Base-by-base conservation (phyloP, 805 yeast genomes). In the Wickerhamiella shivajii region DNA sequence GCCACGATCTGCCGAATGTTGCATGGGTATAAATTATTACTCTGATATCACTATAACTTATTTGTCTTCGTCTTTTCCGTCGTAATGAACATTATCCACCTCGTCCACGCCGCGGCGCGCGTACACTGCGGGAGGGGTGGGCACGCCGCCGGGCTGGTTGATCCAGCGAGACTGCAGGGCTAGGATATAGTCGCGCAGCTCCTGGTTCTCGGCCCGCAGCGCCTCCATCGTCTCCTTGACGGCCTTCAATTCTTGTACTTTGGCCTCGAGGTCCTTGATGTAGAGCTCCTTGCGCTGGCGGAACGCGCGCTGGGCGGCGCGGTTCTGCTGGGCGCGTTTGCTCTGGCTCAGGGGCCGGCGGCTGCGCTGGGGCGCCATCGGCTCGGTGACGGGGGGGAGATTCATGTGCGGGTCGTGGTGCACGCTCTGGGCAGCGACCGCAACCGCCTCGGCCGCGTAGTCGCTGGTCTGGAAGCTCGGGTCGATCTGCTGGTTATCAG, bases 281-380 rank as follows among this genome's bases (percentile, higher is more conserved):
- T 81, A 75, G 38, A 70, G 67, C 47, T 84, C 93, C 51, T 79
- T 76, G 40, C 95, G 67, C 51, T 73, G 74, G 50, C 96, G 68
- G 58, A 84, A 85, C 6, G 94, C 93, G 44, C 80, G 71, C 58
- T 85, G 96, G 4, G 96, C 95, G 40, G 71, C 74, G 49, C 96
- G 64, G 60, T 85, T 85, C 57, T 85, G 96, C 6, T 77, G 84
- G 2, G 95, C 95, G 42, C 96, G 71, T 54, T 80, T 81, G 25
- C 90, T 71, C 37, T 64, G 67, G 15, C 74, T 65, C 27, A 76
- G 57, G 12, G 67, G 64, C 36, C 69, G 54, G 26, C 64, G 37
- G 32, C 47, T 45, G 22, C 51, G 45, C 39, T 41, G 32, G 31
- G 45, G 40, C 24, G 37, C 40, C 49, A 47, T 41, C 9, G 50